These are phyloP conservation scores for Yamadazyma triangularis DNA, from an alignment of 1,139 yeast species.

Conservation along the genomic window DNA sequence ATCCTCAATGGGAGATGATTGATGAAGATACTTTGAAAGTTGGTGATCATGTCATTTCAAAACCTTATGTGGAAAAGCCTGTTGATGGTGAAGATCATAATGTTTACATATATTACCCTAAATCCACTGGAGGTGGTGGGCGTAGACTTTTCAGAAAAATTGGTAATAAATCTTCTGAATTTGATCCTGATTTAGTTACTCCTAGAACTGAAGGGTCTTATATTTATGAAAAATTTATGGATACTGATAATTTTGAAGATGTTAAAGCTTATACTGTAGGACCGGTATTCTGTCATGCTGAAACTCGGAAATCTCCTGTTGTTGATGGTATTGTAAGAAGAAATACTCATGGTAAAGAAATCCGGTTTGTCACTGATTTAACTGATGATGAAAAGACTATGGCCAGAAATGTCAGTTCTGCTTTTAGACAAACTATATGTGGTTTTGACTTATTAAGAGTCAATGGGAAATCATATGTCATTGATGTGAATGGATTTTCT, in stretches of 20 bases:
- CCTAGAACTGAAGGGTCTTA: conserved; percentile 92
- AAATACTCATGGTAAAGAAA: conserved; percentile 96
- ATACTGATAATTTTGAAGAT: conserved; percentile 96
- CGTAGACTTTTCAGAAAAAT: conserved; percentile 89
- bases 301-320: conserved; percentile 96
- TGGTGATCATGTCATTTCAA: conserved; percentile 64
- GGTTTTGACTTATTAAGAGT: conserved; percentile 94
- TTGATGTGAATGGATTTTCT: conserved; percentile 97
- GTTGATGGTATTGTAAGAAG: conserved; percentile 98
- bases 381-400: conserved; percentile 69
- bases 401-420: conserved; percentile 71
- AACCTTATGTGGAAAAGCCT: conserved; percentile 97
- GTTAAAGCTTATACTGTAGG: conserved; percentile 99
- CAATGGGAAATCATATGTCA: conserved; percentile 82
- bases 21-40: conserved; percentile 82
- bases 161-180: conserved; percentile 95
- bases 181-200: conserved; percentile 68
- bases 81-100: conserved; percentile 99
- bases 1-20: conserved; percentile 86
- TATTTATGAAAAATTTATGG: conserved; percentile 93
- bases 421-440: conserved; percentile 93
- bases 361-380: conserved; percentile 81
- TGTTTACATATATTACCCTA: conserved; percentile 86
- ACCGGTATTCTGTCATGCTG: conserved; percentile 88
- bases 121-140: conserved; percentile 95